Evolutionary conservation across 345 rosid genomes (phyloP), one percentile per base, ranked within the genome.

Genomic region (Moricandia arvensis): DNA sequence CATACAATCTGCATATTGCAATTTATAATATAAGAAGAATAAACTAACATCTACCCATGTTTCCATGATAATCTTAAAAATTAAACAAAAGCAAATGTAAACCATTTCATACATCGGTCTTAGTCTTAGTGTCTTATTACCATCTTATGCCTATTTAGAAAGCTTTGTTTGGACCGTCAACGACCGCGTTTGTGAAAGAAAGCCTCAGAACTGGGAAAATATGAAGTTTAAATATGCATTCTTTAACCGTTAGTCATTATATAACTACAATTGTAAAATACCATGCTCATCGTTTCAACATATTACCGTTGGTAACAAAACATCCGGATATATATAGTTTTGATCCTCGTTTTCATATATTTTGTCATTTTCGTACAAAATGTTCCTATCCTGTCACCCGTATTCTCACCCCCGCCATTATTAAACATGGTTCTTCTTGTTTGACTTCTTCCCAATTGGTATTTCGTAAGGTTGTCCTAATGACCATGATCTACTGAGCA

Each of bases 1-100:
- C 49, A 58, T 21, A 30, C 9, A 24, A 68, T 69, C 30, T 17
- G 27, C 64, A 37, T 29, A 21, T 75, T 75, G 63, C 68, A 30
- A 2, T 16, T 69, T 54, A 38, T 38, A 6, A 63, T 45, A 29
- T 37, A 18, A 18, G 37, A 41, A 55, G 21, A 62, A 62, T 34
- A 30, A 55, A 77, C 51, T 45, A 71, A 77, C 76, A 45, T 58
- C 67, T 58, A 26, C 72, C 33, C 80, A 77, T 75, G 76, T 65
- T 77, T 70, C 66, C 9, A 75, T 18, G 63, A 49, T 68, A 60
- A 68, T 15, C 18, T 26, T 24, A 24, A 47, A 47, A 47, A 47
- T 6, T 47, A n/a, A n/a, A n/a, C 8, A 37, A 57, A 30, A 4
- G 8, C 63, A 59, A 59, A 30, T 59, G 5, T 33, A 59, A 59